Evolutionary conservation across 805 yeast genomes (phyloP).

Genomic region (Lipomyces kockii): DNA sequence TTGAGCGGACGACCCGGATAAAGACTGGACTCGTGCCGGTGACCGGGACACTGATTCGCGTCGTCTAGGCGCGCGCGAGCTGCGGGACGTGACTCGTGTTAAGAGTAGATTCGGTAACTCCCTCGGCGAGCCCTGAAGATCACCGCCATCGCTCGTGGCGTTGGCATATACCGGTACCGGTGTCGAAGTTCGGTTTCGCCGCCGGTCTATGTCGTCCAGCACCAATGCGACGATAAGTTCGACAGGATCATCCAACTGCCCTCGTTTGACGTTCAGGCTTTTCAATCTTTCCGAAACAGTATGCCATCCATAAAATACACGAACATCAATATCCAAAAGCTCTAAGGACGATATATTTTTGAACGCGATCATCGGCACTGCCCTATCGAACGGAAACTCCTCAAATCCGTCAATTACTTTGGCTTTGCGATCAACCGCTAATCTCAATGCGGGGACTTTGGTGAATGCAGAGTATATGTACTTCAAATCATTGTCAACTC

Average conservation of each 20-base stretch:
- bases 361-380: conserved; percentile 66
- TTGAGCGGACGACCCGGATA: conserved; percentile 4
- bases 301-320: conserved; percentile 71
- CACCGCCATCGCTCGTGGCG: background rate
- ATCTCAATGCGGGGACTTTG: conserved; percentile 64
- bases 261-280: conserved; percentile 58
- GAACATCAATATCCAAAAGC: conserved; percentile 62
- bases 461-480: conserved; percentile 67
- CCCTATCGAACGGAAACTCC: conserved; percentile 72
- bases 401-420: conserved; percentile 64
- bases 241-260: conserved; percentile 56
- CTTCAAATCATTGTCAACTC: conserved; percentile 42
- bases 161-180: conserved; percentile 15
- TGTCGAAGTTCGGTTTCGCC: conserved; percentile 47
- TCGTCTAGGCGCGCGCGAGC: conserved; percentile 13
- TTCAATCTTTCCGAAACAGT: conserved; percentile 58
- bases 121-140: background rate
- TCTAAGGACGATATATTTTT: conserved; percentile 67
- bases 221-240: conserved; percentile 56
- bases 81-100: conserved; percentile 25
- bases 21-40: conserved; percentile 22
- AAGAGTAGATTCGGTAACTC: conserved; percentile 9
- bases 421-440: conserved; percentile 64
- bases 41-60: conserved; percentile 17
- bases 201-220: conserved; percentile 55